Conservation (phyloP, 2,329 filamentous ascomycete species). For the Onygenales sp. region DNA sequence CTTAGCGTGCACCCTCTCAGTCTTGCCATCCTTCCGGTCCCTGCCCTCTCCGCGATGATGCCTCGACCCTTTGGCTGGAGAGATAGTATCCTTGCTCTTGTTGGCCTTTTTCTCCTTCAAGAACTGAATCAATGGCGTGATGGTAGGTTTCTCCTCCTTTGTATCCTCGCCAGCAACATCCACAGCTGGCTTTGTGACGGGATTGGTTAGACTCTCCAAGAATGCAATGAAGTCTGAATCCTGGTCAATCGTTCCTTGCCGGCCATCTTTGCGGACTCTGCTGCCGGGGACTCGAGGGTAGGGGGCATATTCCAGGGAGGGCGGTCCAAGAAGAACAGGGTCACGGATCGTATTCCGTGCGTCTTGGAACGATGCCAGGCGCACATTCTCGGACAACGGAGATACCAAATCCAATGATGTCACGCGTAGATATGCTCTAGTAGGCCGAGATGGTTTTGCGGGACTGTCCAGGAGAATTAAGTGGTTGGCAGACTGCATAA, state of each 20-base stretch:
- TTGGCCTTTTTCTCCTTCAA: slow-evolving; percentile 86
- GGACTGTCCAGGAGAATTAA: slow-evolving; percentile 40
- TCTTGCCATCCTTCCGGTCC: slow-evolving; percentile 30
- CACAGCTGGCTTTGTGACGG: slow-evolving; percentile 47
- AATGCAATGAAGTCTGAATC: slow-evolving; percentile 94
- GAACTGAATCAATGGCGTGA: slow-evolving; percentile 82
- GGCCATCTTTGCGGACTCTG: slow-evolving; percentile 67
- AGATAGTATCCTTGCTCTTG: slow-evolving; percentile 40
- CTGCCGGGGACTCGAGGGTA: slow-evolving; percentile 73
- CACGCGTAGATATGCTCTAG: slow-evolving; percentile 74
- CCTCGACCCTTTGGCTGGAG: slow-evolving; percentile 37
- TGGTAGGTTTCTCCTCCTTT: slow-evolving; percentile 54
- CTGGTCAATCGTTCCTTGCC: slow-evolving; percentile 92
- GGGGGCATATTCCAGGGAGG: slow-evolving; percentile 69
- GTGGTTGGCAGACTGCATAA: not conserved
- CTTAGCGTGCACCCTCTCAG: slow-evolving; percentile 32
- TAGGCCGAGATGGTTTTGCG: slow-evolving; percentile 75
- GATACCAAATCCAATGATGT: slow-evolving; percentile 60
- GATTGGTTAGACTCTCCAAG: slow-evolving; percentile 75
- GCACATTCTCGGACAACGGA: slow-evolving; percentile 60
- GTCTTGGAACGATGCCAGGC: slow-evolving; percentile 65
- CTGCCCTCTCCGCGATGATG: slow-evolving; percentile 23
- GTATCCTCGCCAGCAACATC: slow-evolving; percentile 42
- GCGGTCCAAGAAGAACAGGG: slow-evolving; percentile 64
- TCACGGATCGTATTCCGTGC: slow-evolving; percentile 66